Evolutionary conservation across 495 filamentous ascomycete genomes (phyloP), one percentile per base, ranked within the genome.

Genomic region (Neurospora sublineolata): DNA sequence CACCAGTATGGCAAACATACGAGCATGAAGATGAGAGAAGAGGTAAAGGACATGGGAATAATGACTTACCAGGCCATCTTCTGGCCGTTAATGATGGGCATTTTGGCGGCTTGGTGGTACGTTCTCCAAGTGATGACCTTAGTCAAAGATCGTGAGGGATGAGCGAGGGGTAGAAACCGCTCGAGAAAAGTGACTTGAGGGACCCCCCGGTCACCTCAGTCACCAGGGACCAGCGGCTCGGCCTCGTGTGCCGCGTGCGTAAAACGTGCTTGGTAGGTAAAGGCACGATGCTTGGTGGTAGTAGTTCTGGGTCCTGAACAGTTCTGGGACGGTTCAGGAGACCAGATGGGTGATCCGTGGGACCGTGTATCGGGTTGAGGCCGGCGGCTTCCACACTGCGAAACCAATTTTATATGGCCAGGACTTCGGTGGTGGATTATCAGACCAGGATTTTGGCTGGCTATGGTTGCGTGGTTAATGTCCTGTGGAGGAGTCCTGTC

Each of bases 41-140:
- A 11, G 70, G 60, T 30, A 37, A 68, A 73, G 74, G 40, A 44
- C 67, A 38, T 36, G 60, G 14, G 30, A 70, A 37, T 44, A 30
- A 68, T 69, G 73, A 82, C 85, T 73, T 82, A 87, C 86, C 86
- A 88, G 77, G 86, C 86, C 84, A 88, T 85, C 80, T 88, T 88
- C 75, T 83, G 80, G 68, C 86, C 86, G 75, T 87, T 84, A 67
- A 88, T 85, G 11, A 86, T 75, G 73, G 85, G 85, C 86, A 88
- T 88, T 41, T 77, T 81, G 76, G 68, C 60, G n/a, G 68, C 18
- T 72, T 58, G 52, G 14, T 33, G 52, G 27, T 64, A 64, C 14
- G 52, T 33, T 33, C 14, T 33, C 27, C 52, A 12, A 40, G 67
- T 37, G 67, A 39, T 40, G 67, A 68, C 67, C 67, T 18, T 27